Base-by-base conservation (phyloP, 225 moss, liverwort and hornwort species). In the Polytrichum commune region DNA sequence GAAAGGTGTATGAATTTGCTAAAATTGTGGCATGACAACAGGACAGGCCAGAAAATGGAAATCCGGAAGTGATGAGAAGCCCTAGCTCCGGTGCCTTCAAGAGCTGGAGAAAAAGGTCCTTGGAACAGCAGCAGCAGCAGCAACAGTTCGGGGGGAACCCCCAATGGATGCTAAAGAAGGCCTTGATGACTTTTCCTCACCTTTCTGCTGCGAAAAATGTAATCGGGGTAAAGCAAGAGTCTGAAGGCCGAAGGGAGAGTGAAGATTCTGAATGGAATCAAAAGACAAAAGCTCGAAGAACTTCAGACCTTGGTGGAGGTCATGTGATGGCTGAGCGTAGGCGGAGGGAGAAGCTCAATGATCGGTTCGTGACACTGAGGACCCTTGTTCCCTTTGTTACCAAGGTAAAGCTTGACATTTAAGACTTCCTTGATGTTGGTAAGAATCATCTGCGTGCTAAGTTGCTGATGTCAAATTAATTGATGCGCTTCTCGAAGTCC, bases 241-340 rank as follows among this genome's bases (percentile, higher is more conserved):
- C 46, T 46, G 3, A 46, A 3, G 13, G 46, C 46, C 46, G 46
- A 46, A 46, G 13, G 13, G 58, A 24, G 58, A 58, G 20, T 58
- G 26, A 26, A 18, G 25, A 1, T 7, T n/a, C 27, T 19, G 20
- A 62, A 16, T 19, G 74, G 10, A 72, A 8, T 67, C 32, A 54
- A 23, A 55, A 35, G 33, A 57, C 63, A 24, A 75, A 53, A 27
- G 62, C 75, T 7, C 75, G 75, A 16, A 74, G 57, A 53, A 75
- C 78, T 10, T 55, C 79, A 56, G 81, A 80, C 19, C 25, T 82
- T 55, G 81, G 84, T 33, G 81, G 85, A 29, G 79, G 81, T 20
- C 95, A 95, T 78, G 93, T 88, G 18, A 73, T 79, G 16, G 92
- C 93, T 0, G 96, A 96, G 75, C 90, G 96, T 38, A 83, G 77